These are phyloP conservation scores for Litchi chinensis DNA, from an alignment of 345 rosid genomes.

Conservation along the genomic window DNA sequence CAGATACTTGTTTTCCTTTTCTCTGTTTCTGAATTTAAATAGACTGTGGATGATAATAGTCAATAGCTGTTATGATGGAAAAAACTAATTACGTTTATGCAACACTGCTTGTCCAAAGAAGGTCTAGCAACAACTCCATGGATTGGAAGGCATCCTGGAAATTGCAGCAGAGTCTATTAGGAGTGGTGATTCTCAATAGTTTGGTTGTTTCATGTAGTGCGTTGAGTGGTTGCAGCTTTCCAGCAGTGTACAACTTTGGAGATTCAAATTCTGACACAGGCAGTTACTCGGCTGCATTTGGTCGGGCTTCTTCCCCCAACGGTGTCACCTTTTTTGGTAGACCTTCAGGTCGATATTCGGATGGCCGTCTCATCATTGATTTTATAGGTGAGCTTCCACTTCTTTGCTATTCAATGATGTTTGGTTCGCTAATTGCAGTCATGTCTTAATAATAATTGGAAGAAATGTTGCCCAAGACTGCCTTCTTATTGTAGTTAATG, in stretches of 20 bases:
- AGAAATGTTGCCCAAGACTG: too few species aligned
- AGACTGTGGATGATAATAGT: too few species aligned
- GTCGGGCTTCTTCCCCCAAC: conserved; percentile 7
- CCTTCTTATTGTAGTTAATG: too few species aligned
- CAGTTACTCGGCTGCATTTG: conserved; percentile 18
- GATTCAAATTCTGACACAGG: conserved; percentile 38
- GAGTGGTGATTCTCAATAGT: not conserved
- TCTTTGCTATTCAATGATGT: conserved; percentile 24
- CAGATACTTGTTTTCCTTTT: too few species aligned
- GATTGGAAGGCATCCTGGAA: not conserved
- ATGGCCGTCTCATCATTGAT: conserved; percentile 26
- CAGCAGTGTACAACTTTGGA: conserved; percentile 26
- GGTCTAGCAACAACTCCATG: not conserved
- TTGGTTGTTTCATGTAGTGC: conserved; percentile 2
- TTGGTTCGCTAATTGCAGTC: conserved; percentile 16
- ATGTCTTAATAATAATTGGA: too few species aligned
- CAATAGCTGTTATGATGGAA: too few species aligned
- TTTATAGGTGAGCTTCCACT: conserved; percentile 29
- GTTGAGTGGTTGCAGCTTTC: conserved; percentile 14
- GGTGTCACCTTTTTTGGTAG: conserved; percentile 23
- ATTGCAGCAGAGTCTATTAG: conserved; percentile 9
- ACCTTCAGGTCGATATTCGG: conserved; percentile 27
- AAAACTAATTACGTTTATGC: too few species aligned
- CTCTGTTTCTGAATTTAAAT: too few species aligned
- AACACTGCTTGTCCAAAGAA: too few species aligned